Base-by-base conservation (phyloP, 2,329 filamentous ascomycete genomes). In the Alternaria longipes region DNA sequence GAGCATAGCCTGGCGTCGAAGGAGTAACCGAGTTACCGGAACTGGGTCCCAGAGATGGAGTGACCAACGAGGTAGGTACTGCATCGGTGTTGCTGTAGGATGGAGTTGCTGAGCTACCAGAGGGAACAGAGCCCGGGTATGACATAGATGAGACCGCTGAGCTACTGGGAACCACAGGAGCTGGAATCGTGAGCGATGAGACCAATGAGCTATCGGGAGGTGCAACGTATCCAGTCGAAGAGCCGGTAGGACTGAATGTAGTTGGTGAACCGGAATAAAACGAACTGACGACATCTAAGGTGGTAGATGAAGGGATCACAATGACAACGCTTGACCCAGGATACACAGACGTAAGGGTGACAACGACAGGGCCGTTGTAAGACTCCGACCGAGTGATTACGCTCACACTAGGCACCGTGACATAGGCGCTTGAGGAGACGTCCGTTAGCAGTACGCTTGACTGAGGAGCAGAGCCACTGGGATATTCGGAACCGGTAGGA, bases 401-500 rank as follows among this genome's bases (percentile, higher is more conserved):
- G 20, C 20, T 41, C 5, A 46, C 30, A 32, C n/a, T 36, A 32
- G 54, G 38, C 3, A 41, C 26, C n/a, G 36, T 41, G n/a, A n/a
- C 26, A 32, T 60, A 60, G 22, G 22, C 30, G 20, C 47, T 47
- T 41, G 58, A 57, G n/a, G 54, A 28, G 30, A 46, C 1, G 22
- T 32, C 47, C 8, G 46, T 59, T 46, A 62, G 52, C 9, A 58
- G 24, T 14, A 22, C 52, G 38, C 62, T 62, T 7, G 62, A 57
- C 49, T 58, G 63, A 12, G 56, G 59, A 54, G 62, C n/a, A 36
- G 53, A 54, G 41, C 26, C 46, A 51, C 32, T 55, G 22, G 62
- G 18, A 46, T 56, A 52, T 46, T 28, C 56, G 30, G 51, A 52
- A 24, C 41, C n/a, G n/a, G 30, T 22, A 4, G 47, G 47, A 16